Base-by-base conservation (phyloP, 2,329 filamentous ascomycete genomes). In the Ploettnerulaceae sp. region DNA sequence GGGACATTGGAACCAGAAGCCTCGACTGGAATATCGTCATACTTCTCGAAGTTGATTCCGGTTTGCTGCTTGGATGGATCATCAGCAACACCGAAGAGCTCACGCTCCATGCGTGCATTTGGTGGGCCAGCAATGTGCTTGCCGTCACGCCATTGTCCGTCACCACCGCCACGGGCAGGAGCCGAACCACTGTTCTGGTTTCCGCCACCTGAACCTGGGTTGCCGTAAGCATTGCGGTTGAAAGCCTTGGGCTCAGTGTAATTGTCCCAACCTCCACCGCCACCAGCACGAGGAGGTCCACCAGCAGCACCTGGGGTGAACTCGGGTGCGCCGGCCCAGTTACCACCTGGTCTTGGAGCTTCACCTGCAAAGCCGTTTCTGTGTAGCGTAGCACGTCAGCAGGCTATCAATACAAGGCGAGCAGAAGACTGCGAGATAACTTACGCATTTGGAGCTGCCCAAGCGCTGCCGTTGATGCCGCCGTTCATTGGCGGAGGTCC, bases 31-130 rank as follows among this genome's bases (percentile, higher is more conserved):
- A 98, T 98, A 69, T 98, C 93, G 66, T 98, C 93, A 72, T 98
- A 98, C 77, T 98, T 98, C 75, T 95, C 85, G 67, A 98, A 98
- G 80, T 98, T 98, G 85, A 98, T 97, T 71, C 93, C 93, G 25
- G 89, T 96, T 64, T 94, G 87, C 69, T 95, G 87, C 78, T 96
- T 97, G 58, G 85, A 82, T 54, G 91, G 89, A 65, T 97, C 93
- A 68, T 97, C 91, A 60, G 84, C 74, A 40, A 85, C 75, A 64
- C 93, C 93, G 67, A 96, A 98, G 42, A 98, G 85, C 66, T 98
- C 93, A 61, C 90, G 90, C 79, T 98, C 93, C 36, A 95, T 58
- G 60, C 91, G 89, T 55, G 84, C 78, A 74, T 97, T 97, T 60
- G 84, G 69, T 54, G 90, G 89, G 48, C 93, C 93, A 51, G 91